Percentiles rank a stretch among this genome's conserved stretches.
Evolutionary conservation across 2,329 filamentous ascomycete species (phyloP).

Genomic region (Aureobasidium sp.): DNA sequence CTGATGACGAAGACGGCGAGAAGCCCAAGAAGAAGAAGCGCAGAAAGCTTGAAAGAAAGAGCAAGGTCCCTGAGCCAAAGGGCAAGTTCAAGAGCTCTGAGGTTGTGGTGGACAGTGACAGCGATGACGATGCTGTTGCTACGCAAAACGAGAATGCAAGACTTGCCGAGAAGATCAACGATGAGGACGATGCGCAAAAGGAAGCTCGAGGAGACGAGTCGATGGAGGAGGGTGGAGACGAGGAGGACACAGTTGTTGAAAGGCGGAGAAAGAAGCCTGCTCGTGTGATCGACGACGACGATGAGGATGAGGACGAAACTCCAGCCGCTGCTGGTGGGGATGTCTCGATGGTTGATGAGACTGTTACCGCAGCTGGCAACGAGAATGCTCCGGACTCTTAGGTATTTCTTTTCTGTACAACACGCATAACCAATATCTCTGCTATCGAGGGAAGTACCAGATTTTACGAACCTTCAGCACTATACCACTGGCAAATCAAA

Average conservation of each 20-base stretch:
- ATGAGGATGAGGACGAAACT: conserved; percentile 27
- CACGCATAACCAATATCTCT: not conserved
- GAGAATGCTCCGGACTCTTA: conserved; percentile 14
- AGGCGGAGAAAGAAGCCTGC: conserved; percentile 25
- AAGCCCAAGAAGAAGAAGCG: conserved; percentile 54
- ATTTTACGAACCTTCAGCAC: not conserved
- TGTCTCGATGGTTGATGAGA: conserved; percentile 16
- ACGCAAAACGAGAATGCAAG: conserved; percentile 21
- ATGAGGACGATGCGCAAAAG: conserved; percentile 25
- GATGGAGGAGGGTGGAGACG: conserved; percentile 17
- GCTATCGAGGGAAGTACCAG: not conserved
- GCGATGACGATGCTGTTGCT: conserved; percentile 40
- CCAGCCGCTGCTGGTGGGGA: conserved; percentile 15
- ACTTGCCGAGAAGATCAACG: conserved; percentile 18
- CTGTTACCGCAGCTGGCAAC: conserved; percentile 14
- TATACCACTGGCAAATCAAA: not conserved
- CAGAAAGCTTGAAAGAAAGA: conserved; percentile 51
- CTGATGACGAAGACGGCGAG: conserved; percentile 49
- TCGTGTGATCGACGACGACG: conserved; percentile 25
- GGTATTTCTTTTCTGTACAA: not conserved
- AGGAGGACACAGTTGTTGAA: conserved; percentile 16
- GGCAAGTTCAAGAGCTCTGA: conserved; percentile 80
- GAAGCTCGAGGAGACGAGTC: conserved; percentile 19
- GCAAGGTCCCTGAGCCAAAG: conserved; percentile 29
- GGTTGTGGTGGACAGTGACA: conserved; percentile 71